Conservation (phyloP, 2,329 filamentous ascomycete species). For the Alternaria ventricosa region DNA sequence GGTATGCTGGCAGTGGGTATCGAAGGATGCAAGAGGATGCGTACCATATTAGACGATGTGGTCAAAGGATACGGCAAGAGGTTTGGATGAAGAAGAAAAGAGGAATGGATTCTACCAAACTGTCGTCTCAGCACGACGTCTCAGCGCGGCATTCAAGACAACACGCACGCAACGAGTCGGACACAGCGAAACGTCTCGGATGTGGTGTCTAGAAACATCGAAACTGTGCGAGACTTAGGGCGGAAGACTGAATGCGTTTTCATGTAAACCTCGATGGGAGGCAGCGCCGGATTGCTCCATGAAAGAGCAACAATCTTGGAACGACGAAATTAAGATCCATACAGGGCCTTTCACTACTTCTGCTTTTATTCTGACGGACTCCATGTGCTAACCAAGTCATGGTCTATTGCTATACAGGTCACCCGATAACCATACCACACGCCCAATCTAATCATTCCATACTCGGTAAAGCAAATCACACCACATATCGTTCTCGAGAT, state of each 20-base stretch:
- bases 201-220: neutral
- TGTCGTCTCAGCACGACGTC: neutral
- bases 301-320: neutral
- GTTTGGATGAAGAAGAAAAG: constrained; percentile 28
- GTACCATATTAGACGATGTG: constrained; percentile 79
- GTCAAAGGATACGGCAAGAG: constrained; percentile 57
- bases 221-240: neutral
- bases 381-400: neutral
- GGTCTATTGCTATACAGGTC: no score
- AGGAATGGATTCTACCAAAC: neutral
- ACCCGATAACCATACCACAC: no score
- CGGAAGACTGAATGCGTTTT: neutral
- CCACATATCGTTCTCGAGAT: neutral
- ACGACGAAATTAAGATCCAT: neutral
- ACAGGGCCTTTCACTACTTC: neutral
- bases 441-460: neutral
- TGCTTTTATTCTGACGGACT: neutral
- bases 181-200: neutral
- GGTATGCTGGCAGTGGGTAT: constrained; percentile 92
- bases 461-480: neutral
- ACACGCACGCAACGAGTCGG: neutral
- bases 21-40: constrained; percentile 87
- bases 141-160: neutral
- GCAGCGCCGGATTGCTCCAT: neutral
- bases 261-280: neutral